phyloP scores from a whole-genome alignment of 345 rosid genomes.

The Corchorus olitorius region DNA sequence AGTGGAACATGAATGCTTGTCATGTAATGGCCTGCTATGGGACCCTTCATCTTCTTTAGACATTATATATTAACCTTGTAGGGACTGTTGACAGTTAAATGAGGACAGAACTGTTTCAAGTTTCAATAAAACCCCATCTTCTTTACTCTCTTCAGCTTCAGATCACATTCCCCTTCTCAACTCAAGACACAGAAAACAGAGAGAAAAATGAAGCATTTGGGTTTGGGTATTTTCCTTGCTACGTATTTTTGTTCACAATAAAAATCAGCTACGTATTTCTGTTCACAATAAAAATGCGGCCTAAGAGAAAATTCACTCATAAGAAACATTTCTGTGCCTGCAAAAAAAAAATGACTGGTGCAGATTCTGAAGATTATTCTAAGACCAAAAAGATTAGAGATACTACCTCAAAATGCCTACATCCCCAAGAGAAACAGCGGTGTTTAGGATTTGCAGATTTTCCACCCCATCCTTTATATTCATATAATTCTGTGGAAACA shows the following conservation, averaged over 20 bases:
- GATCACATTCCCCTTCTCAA: constrained; percentile 1
- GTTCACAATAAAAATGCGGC: constrained; percentile 30
- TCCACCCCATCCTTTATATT: constrained; percentile 73
- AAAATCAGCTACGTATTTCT: constrained; percentile 89
- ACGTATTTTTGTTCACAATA: constrained; percentile 39
- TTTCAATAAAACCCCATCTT: not conserved
- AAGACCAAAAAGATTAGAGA: not conserved
- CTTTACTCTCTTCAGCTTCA: not conserved
- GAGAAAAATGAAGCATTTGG: constrained; percentile 47
- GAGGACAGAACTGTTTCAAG: constrained; percentile 23
- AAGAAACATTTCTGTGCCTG: not conserved
- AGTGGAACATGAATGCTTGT: constrained; percentile 9
- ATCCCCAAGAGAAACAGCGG: constrained; percentile 86
- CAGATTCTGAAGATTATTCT: not conserved
- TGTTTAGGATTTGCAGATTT: constrained; percentile 79
- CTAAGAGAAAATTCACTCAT: not conserved
- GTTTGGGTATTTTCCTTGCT: constrained; percentile 30
- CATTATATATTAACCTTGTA: too few species aligned
- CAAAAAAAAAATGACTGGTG: not conserved
- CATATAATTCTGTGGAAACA: constrained; percentile 77
- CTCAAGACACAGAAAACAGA: constrained; percentile 2
- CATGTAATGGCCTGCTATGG: not conserved
- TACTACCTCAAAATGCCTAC: constrained; percentile 87
- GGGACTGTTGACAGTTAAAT: constrained; percentile 14
- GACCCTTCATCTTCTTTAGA: not conserved